A percentile compares a stretch with the other conserved stretches of the same genome.
These are phyloP conservation scores for Ophiostoma tasmaniense DNA, from an alignment of 2,329 filamentous ascomycete species.

Conservation along the genomic window DNA sequence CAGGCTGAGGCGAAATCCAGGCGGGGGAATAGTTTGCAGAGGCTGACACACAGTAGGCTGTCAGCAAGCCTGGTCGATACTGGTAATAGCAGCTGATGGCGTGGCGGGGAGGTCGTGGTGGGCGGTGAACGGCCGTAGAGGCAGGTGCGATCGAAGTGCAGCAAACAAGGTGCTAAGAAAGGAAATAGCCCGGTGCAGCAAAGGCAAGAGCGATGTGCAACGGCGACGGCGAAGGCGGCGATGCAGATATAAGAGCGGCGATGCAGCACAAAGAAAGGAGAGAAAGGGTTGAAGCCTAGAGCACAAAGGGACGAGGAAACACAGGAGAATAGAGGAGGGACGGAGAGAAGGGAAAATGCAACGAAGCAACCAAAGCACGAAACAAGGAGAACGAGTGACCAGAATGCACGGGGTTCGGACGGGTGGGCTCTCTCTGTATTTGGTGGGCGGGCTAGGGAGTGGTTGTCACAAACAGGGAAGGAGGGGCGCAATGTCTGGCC, in stretches of 20 bases:
- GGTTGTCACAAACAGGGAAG: constrained; percentile 16
- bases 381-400: constrained; percentile 10
- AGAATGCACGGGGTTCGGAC: constrained; percentile 13
- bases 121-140: constrained; percentile 11
- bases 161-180: constrained; percentile 4
- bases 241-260: background rate
- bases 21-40: background rate
- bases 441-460: constrained; percentile 10
- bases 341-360: background rate
- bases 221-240: background rate
- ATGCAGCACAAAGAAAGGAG: constrained; percentile 6
- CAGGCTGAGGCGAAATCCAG: background rate
- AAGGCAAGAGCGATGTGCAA: background rate
- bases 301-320: background rate
- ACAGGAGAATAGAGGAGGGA: background rate
- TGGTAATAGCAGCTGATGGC: background rate
- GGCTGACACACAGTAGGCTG: background rate
- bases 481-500: constrained; percentile 13
- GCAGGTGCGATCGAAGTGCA: constrained; percentile 8
- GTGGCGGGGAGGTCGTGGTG: background rate
- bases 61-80: background rate
- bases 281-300: background rate
- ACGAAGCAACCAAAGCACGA: constrained; percentile 8
- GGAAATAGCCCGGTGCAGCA: background rate
- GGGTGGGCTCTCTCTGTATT: constrained; percentile 11